phyloP scores from a whole-genome alignment of 1,139 yeast species.

The Geotrichum reessii region DNA sequence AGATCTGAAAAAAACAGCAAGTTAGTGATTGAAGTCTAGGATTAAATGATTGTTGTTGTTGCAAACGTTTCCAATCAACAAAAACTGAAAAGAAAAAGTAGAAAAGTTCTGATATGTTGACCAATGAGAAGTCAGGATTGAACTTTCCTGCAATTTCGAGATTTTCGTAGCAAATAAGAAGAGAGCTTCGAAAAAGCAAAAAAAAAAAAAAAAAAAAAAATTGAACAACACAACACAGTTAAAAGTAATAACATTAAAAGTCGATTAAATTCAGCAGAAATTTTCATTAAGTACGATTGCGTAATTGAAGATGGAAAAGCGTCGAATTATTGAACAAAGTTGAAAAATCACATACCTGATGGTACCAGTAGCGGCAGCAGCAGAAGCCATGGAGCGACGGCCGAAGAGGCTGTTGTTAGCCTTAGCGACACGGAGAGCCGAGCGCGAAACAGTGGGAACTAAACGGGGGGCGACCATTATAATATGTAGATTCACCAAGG shows the following conservation, averaged over 20 bases:
- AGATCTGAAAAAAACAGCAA: slow-evolving; percentile 49
- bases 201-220: neutral
- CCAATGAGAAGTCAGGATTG: neutral
- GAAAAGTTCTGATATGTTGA: neutral
- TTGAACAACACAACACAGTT: neutral
- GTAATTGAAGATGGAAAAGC: slow-evolving; percentile 14
- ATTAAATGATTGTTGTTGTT: neutral
- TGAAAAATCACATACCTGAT: slow-evolving; percentile 70
- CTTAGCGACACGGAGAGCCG: slow-evolving; percentile 86
- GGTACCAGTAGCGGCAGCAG: slow-evolving; percentile 79
- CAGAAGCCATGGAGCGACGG: slow-evolving; percentile 81
- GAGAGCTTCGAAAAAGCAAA: neutral
- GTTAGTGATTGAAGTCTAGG: neutral
- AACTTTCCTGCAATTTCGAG: neutral
- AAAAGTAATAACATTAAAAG: neutral
- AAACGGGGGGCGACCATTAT: slow-evolving; percentile 67
- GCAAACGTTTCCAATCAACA: neutral
- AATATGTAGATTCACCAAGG: slow-evolving; percentile 17
- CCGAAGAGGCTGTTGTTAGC: slow-evolving; percentile 58
- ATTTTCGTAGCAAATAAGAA: neutral
- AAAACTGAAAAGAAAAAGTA: neutral
- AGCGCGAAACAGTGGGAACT: slow-evolving; percentile 82
- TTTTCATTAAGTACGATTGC: neutral
- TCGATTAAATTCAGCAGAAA: neutral
- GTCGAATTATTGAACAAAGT: neutral